Evolutionary conservation across 2,329 filamentous ascomycete species (phyloP), one percentile per base, ranked within the genome.

Genomic region (Pseudopyrenochaeta lycopersici): DNA sequence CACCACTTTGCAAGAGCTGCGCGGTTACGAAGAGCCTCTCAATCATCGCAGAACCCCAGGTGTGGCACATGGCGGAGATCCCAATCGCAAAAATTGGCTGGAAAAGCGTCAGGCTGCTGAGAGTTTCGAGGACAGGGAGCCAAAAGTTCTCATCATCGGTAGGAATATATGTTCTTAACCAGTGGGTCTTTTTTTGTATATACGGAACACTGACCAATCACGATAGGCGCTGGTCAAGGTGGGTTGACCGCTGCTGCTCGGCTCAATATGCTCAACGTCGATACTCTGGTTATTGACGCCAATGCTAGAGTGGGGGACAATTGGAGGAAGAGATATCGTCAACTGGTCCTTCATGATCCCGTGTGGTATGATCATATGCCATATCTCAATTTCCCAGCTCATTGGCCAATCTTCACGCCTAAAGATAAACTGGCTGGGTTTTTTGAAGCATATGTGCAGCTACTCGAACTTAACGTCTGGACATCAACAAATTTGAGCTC

Each of bases 291-390:
- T 14, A 69, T 83, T 36, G 80, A 82, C 40, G 70, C 72, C 20
- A 77, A 78, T 30, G 63, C 66, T 17, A 60, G 71, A 0, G 71
- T 82, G 4, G 80, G 81, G 1, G 76, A 81, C 47, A 79, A 77
- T 39, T 83, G 80, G 80, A 68, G 70, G 1, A 71, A 76, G 42
- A 70, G 80, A 42, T 82, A 83, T 54, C 76, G 79, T 32, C 78
- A 78, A 17, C 70, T 78, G 7, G 76, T 77, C 11, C 72, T 74
- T 29, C 76, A 78, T 55, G 76, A 77, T 9, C 72, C 71, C 3
- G 76, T 74, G n/a, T 72, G 72, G 54, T 75, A 76, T 46, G 73
- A 75, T 46, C 72, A 77, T 39, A 62, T 78, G 52, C 77, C 76
- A 1, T 78, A 72, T 38, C 18, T 73, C 2, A 63, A 64, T 1